phyloP scores from a whole-genome alignment of 306 rosid species.

The Pterocarpus santalinus region DNA sequence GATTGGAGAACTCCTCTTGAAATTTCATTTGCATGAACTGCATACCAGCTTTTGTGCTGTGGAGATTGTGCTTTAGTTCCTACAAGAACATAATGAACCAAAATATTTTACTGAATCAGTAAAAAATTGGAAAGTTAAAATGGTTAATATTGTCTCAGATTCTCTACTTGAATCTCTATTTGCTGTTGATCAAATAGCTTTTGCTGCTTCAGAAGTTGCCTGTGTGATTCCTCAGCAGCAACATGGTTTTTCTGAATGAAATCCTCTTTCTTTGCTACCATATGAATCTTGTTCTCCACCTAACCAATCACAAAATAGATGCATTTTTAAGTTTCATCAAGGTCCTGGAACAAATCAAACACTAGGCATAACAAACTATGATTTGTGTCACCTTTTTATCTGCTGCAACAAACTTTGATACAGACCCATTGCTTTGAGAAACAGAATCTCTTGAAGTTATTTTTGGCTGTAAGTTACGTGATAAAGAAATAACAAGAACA shows the following conservation, averaged over 20 bases:
- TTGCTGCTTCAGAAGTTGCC: constrained; percentile 64
- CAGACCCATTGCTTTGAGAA: constrained; percentile 60
- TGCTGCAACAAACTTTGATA: constrained; percentile 50
- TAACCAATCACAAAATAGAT: constrained; percentile 38
- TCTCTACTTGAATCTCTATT: constrained; percentile 73
- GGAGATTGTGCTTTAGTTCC: constrained; percentile 83
- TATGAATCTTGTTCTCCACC: constrained; percentile 56
- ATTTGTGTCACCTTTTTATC: constrained; percentile 63
- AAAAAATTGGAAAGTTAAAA: not conserved
- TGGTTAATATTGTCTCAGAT: constrained; percentile 19
- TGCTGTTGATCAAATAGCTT: constrained; percentile 81
- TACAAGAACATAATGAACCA: constrained; percentile 41
- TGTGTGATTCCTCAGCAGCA: constrained; percentile 64
- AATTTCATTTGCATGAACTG: constrained; percentile 89
- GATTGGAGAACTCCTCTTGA: constrained; percentile 81
- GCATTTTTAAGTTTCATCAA: constrained; percentile 25
- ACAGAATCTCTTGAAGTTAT: constrained; percentile 51
- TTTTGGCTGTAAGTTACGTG: constrained; percentile 57
- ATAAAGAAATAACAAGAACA: constrained; percentile 29
- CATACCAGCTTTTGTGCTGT: constrained; percentile 83
- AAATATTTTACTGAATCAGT: constrained; percentile 25
- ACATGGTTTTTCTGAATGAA: constrained; percentile 42
- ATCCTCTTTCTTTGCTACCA: constrained; percentile 55
- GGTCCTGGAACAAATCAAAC: constrained; percentile 39
- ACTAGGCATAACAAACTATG: not conserved